Evolutionary conservation across 2,329 filamentous ascomycete species (phyloP), one percentile per base, ranked within the genome.

Genomic region (Herpotrichia juniperi): DNA sequence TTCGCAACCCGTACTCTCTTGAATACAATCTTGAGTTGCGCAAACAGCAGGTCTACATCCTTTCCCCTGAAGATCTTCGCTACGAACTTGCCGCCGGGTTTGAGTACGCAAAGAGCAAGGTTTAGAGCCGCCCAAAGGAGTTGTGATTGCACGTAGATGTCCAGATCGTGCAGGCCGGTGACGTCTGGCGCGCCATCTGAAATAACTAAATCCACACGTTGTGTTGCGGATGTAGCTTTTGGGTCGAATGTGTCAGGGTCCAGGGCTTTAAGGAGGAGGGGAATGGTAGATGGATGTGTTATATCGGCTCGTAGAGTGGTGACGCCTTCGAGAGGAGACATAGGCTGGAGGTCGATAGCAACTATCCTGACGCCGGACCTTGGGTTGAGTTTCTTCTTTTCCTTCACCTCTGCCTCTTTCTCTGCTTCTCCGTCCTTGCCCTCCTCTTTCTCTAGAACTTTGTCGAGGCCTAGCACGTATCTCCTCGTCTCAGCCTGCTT

Each of bases 141-240:
- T 75, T 97, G 94, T 8, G 90, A 93, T 76, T 99, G 94, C 16
- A 99, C 90, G 75, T 99, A 99, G 62, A 97, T 97, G 75, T 99
- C 94, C 30, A 99, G 85, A 72, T 99, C 94, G 73, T 99, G 94
- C 1, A 99, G 82, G 17, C 94, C 94, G 0, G 94, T 99, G 11
- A 99, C 94, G 67, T 99, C 94, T 0, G 94, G 94, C 0, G 94
- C 94, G 47, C 94, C 94, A 66, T 99, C 94, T 51, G 91, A 96
- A 57, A 99, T 85, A 21, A 99, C 93, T 1, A 99, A 83, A 69
- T 99, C 94, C 12, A 97, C 93, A 0, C 89, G 90, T 43, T 91
- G 86, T 1, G 87, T 84, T 2, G 88, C 83, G 60, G 76, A 67
- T 4, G 61, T 66, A 2, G 76, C 69, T 11, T 66, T 58, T 1